Base-by-base conservation (phyloP, 23 red algal species). In the Agarophyton chilense region DNA sequence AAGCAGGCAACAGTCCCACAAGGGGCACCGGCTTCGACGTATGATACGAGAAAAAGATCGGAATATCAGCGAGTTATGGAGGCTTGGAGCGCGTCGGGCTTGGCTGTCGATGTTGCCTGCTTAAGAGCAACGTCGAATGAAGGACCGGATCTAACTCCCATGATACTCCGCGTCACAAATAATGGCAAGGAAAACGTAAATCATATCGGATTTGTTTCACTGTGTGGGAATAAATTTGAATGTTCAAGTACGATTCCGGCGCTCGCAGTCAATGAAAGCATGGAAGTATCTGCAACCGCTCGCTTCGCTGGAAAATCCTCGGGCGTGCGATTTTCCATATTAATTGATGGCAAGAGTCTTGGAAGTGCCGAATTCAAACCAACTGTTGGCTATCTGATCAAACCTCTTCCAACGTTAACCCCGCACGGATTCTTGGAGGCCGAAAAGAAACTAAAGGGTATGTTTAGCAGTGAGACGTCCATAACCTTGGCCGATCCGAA, bases 331-430 rank as follows among this genome's bases (percentile, higher is more conserved):
- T 88, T 88, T 34, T 25, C 29, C 33, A 28, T 88, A 28, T 41
- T 33, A 44, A 41, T 75, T 41, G 68, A 72, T 22, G 68, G 24
- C 4, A 61, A 74, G 65, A 41, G 46, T 16, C 24, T 77, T 53
- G 68, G 66, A 60, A 67, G 33, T 31, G 84, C 39, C 31, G 84
- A 88, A 41, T 75, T 88, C n/a, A 88, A 88, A 47, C 84, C 84
- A 43, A 43, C 84, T 9, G 44, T 57, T 46, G 84, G 84, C 18
- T 88, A 46, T 61, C 40, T 88, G 22, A 65, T 88, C 50, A 65
- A 67, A 55, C 84, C 84, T 2, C 52, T 65, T 44, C 60, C 38
- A 45, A 52, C 31, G 11, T 75, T 88, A 17, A 77, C 84, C 7
- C 84, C 84, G 16, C 49, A 70, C 18, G 84, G 47, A 14, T 88